phyloP scores from a whole-genome alignment of 75 land plant species.

The Pinus tabuliformis region DNA sequence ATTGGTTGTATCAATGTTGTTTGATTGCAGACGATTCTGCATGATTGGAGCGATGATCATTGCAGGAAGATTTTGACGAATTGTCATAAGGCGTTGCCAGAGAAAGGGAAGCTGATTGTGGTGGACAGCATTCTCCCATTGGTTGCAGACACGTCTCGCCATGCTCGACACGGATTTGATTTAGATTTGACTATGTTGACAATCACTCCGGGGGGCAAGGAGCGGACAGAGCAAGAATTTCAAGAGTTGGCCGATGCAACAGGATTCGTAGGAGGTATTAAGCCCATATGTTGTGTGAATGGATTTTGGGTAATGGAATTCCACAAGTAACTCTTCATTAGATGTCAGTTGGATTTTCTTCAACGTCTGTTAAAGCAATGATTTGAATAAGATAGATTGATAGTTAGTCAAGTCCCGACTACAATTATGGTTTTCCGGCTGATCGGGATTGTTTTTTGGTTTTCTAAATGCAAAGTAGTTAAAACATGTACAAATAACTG shows the following conservation, averaged over 20 bases:
- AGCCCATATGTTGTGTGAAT: constrained; percentile 22
- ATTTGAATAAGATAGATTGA: no score
- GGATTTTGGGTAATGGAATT: constrained; percentile 55
- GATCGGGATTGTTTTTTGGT: no score
- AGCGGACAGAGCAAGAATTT: constrained; percentile 59
- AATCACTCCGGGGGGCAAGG: constrained; percentile 55
- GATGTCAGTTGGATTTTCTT: no score
- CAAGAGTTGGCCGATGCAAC: constrained; percentile 37
- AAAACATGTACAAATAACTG: no score
- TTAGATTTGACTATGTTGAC: constrained; percentile 54
- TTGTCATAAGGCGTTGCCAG: constrained; percentile 49
- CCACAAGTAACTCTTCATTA: constrained; percentile 14
- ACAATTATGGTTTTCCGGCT: no score
- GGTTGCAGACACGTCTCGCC: constrained; percentile 13
- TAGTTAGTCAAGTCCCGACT: no score
- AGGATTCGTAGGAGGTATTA: constrained; percentile 45
- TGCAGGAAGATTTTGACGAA: constrained; percentile 56
- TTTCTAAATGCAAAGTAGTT: no score
- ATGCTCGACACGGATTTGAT: constrained; percentile 20
- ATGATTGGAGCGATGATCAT: constrained; percentile 61
- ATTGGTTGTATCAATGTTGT: neutral
- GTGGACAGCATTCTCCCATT: constrained; percentile 44
- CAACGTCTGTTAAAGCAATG: no score
- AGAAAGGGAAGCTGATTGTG: constrained; percentile 51
- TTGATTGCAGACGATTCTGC: constrained; percentile 53